Evolutionary conservation across 2,329 filamentous ascomycete species (phyloP), one percentile per base, ranked within the genome.

Genomic region (Botrytis byssoidea): DNA sequence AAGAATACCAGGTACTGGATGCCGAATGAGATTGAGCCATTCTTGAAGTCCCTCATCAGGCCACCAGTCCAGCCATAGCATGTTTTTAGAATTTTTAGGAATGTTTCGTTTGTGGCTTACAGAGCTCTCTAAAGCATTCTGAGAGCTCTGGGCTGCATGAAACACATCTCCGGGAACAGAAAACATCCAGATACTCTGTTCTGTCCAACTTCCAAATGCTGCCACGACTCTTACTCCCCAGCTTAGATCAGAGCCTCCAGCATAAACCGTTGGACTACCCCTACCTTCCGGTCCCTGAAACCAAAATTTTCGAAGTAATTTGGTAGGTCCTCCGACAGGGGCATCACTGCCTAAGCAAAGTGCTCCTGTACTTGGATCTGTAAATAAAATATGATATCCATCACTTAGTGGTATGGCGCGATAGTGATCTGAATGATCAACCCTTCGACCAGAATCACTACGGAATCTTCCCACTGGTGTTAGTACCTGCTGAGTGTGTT

Each of bases 391-490:
- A 77, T 92, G 89, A 73, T 87, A 83, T 2, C 90, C 90, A 79
- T 92, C 91, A 75, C 88, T 90, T 57, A 92, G 80, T 5, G 91
- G 90, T 20, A 91, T 82, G 3, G 90, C 89, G 64, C 86, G 86
- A 77, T 89, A 91, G 77, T 92, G 89, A 77, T 91, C 89, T 48
- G 85, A 80, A 51, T 71, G 75, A 65, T 82, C 78, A 42, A 74
- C 75, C 18, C 76, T 74, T 32, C 78, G 76, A 51, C 73, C 69
- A 12, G 64, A 66, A 60, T 76, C 76, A 20, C 76, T 73, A 59
- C 75, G 72, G 16, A 76, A 71, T 68, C 77, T 70, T 40, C 75
- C 69, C 3, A 42, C 66, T 29, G 66, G 66, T 32, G 48, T n/a
- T 29, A 77, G 40, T 12, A 78, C 60, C 14, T 74, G 73, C 42